These are phyloP conservation scores for Thalassiosira delicatula DNA, from an alignment of 352 stramenopile genomes.

Conservation along the genomic window DNA sequence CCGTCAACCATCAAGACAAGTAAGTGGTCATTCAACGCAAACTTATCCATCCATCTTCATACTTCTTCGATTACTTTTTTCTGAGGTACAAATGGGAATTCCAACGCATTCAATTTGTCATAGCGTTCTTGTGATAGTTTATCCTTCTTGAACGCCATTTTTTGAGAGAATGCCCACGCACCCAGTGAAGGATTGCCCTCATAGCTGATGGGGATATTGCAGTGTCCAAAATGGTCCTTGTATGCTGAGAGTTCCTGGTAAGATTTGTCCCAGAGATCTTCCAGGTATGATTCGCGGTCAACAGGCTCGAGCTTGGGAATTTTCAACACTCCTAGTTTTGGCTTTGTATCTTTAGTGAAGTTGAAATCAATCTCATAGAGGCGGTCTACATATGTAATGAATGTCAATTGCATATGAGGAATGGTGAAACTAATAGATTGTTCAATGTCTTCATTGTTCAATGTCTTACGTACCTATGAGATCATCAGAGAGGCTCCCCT, in stretches of 20 bases:
- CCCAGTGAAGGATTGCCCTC: constrained; percentile 56
- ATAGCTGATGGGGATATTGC: constrained; percentile 63
- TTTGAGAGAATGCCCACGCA: constrained; percentile 53
- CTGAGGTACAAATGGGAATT: constrained; percentile 46
- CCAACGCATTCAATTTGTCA: constrained; percentile 54
- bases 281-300: constrained; percentile 20
- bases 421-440: background rate
- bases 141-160: constrained; percentile 47
- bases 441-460: background rate
- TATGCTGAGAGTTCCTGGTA: constrained; percentile 24
- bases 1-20: no score
- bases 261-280: constrained; percentile 41
- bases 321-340: constrained; percentile 8
- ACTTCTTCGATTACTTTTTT: background rate
- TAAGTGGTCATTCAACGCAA: no score
- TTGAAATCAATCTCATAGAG: background rate
- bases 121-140: constrained; percentile 63
- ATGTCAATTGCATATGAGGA: background rate
- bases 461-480: background rate
- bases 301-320: background rate
- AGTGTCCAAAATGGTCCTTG: constrained; percentile 59
- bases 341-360: background rate
- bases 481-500: background rate
- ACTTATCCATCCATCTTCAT: no score
- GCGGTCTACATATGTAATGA: background rate